A percentile compares a stretch with the other conserved stretches of the same genome.
phyloP scores from a whole-genome alignment of 257 asterid species.

The Ballota nigra region DNA sequence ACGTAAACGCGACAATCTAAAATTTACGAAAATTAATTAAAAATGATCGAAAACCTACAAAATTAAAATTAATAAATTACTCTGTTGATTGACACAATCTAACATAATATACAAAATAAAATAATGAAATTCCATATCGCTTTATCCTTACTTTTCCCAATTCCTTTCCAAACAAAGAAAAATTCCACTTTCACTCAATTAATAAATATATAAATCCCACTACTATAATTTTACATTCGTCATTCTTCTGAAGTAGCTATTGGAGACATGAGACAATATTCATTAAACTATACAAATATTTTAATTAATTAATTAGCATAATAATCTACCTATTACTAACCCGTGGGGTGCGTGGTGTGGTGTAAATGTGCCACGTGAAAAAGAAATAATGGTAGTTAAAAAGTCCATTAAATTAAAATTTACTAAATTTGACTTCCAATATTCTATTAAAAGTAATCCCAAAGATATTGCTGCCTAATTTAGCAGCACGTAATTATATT shows the following conservation, averaged over 20 bases:
- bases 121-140: neutral
- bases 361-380: slow-evolving; percentile 24
- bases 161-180: neutral
- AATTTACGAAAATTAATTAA: no score
- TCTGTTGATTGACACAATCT: no score
- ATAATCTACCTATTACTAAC: slow-evolving; percentile 6
- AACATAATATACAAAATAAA: no score
- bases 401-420: slow-evolving; percentile 1
- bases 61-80: no score
- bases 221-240: neutral
- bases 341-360: slow-evolving; percentile 23
- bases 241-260: slow-evolving; percentile 2
- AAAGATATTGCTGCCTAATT: slow-evolving; percentile 23
- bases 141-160: neutral
- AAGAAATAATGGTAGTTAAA: slow-evolving; percentile 20
- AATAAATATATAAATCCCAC: neutral
- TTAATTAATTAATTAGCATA: neutral
- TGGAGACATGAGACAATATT: slow-evolving; percentile 21
- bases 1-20: no score
- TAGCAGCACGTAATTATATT: neutral
- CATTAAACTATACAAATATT: neutral
- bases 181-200: neutral
- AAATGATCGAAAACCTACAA: no score
- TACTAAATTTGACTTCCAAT: neutral
- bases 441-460: neutral